A percentile compares a stretch with the other conserved stretches of the same genome.
phyloP scores from a whole-genome alignment of 2,329 filamentous ascomycete species.

The Exophiala aquamarina region DNA sequence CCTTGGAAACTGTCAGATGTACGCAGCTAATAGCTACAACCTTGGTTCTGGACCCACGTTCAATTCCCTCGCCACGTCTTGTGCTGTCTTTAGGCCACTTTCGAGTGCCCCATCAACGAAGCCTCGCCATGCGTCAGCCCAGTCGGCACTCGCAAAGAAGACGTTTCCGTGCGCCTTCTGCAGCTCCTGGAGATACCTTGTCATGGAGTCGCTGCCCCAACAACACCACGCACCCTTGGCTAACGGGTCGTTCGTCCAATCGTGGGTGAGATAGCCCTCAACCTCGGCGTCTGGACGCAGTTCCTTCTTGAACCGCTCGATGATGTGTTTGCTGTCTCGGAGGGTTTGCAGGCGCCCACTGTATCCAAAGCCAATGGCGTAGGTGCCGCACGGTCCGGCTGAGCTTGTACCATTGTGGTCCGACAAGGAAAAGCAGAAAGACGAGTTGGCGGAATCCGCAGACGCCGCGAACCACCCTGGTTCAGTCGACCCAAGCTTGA shows the following conservation, averaged over 20 bases:
- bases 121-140: conserved; percentile 36
- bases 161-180: conserved; percentile 31
- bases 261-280: conserved; percentile 16
- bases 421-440: neutral
- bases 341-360: neutral
- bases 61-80: neutral
- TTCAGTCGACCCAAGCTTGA: conserved; percentile 16
- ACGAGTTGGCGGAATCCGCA: neutral
- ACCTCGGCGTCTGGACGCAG: neutral
- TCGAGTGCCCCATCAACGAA: conserved; percentile 39
- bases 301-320: neutral
- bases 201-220: neutral
- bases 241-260: conserved; percentile 34
- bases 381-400: neutral
- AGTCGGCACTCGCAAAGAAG: conserved; percentile 36
- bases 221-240: conserved; percentile 32
- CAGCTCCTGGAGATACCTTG: conserved; percentile 28
- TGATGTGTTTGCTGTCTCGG: neutral
- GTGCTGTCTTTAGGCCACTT: conserved; percentile 20
- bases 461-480: neutral
- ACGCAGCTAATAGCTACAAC: no score
- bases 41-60: neutral
- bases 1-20: no score
- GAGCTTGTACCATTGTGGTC: neutral
- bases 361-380: neutral